Conservation (phyloP, 495 filamentous ascomycete species). For the Melanomma pulvis-pyrius region DNA sequence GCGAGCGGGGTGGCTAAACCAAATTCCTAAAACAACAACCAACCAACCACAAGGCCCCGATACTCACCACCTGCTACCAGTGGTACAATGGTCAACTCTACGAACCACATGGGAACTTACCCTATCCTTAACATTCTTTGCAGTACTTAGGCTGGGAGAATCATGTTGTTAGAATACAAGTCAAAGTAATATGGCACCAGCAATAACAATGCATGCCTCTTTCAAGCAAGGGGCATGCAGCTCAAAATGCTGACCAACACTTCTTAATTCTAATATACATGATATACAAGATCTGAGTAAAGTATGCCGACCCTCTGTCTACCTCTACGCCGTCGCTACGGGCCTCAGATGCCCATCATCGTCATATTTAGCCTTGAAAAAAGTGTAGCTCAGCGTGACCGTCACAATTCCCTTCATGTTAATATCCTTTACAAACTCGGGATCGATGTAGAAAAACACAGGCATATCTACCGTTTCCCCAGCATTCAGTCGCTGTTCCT, state of each 20-base stretch:
- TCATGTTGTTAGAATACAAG: too few species aligned
- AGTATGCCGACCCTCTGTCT: neutral
- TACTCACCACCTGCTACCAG: too few species aligned
- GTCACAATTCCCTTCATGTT: constrained; percentile 93
- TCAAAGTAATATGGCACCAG: too few species aligned
- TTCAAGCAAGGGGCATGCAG: neutral
- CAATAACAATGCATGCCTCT: too few species aligned
- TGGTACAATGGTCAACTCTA: too few species aligned
- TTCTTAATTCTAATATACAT: neutral
- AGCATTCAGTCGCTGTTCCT: constrained; percentile 91
- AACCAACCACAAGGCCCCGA: too few species aligned
- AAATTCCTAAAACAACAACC: too few species aligned
- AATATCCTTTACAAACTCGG: constrained; percentile 87
- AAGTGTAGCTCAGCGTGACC: constrained; percentile 94
- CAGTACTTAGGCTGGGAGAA: too few species aligned
- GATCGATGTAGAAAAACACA: constrained; percentile 99
- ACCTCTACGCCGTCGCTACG: constrained; percentile 15
- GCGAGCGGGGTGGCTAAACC: too few species aligned
- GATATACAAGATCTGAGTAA: neutral
- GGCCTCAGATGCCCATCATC: constrained; percentile 48
- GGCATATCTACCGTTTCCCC: constrained; percentile 99
- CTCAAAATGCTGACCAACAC: neutral
- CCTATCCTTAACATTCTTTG: too few species aligned
- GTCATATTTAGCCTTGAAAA: constrained; percentile 69
- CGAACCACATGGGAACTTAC: too few species aligned